Evolutionary conservation across 441 rosid species (phyloP).

Genomic region (Macaranga tanarius): DNA sequence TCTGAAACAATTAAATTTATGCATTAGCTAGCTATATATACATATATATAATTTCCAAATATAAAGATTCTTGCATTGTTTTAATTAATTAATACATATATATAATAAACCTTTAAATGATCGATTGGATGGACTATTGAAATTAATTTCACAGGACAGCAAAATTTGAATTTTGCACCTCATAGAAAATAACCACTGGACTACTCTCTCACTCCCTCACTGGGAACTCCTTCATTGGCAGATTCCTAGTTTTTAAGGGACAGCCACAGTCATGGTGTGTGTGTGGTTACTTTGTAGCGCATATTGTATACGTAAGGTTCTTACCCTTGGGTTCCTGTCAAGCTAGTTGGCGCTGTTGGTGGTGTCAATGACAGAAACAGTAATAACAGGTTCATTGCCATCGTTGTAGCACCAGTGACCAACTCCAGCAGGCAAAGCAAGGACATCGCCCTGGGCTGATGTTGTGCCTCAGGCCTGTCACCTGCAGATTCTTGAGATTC

Average conservation of each 20-base stretch:
- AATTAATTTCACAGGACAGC: no score
- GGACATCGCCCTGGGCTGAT: slow-evolving; percentile 41
- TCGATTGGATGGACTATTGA: no score
- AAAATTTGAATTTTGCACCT: no score
- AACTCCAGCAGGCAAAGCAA: slow-evolving; percentile 39
- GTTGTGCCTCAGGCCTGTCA: not conserved
- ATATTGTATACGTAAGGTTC: not conserved
- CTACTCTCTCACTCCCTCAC: no score
- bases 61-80: no score
- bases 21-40: no score
- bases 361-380: slow-evolving; percentile 32
- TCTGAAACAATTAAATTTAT: slow-evolving; percentile 29
- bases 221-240: no score
- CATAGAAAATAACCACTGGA: no score
- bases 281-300: not conserved
- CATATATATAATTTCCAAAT: no score
- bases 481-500: slow-evolving; percentile 16
- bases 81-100: no score
- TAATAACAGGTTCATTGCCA: slow-evolving; percentile 30
- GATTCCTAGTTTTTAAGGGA: no score
- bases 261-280: not conserved
- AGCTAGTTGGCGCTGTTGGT: slow-evolving; percentile 34
- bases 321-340: slow-evolving; percentile 35
- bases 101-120: no score
- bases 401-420: slow-evolving; percentile 45